Percentiles rank a stretch among this genome's conserved stretches.
Conservation (phyloP, 2,329 filamentous ascomycete species). For the Aureobasidium sp. region DNA sequence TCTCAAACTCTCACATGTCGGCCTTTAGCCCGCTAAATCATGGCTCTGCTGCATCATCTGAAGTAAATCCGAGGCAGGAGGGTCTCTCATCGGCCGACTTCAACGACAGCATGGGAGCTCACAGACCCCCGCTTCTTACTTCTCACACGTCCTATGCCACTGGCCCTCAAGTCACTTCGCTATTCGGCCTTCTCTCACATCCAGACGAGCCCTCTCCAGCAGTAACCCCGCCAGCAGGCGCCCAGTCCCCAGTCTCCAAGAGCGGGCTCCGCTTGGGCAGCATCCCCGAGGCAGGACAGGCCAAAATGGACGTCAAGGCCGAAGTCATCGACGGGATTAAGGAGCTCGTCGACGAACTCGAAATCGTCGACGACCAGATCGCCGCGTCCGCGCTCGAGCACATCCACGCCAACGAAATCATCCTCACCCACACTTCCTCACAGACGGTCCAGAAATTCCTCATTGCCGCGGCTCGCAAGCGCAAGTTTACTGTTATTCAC, state of each 20-base stretch:
- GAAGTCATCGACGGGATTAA: constrained; percentile 92
- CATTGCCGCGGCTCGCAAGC: constrained; percentile 75
- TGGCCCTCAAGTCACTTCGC: constrained; percentile 56
- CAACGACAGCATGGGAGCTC: background rate
- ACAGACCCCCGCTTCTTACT: constrained; percentile 54
- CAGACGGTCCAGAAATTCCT: constrained; percentile 85
- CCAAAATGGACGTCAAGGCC: constrained; percentile 63
- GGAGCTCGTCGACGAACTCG: constrained; percentile 92
- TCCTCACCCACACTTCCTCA: constrained; percentile 82
- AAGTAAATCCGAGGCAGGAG: background rate
- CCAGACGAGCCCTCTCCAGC: constrained; percentile 40
- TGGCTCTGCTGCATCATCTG: constrained; percentile 28
- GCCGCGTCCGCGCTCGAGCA: constrained; percentile 81
- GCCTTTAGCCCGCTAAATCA: constrained; percentile 43
- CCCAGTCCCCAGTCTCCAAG: constrained; percentile 25
- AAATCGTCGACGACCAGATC: constrained; percentile 88
- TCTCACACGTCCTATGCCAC: constrained; percentile 59
- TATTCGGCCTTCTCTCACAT: constrained; percentile 82
- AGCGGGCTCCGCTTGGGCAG: background rate
- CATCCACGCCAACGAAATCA: constrained; percentile 87
- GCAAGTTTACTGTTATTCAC: constrained; percentile 86
- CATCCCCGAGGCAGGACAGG: constrained; percentile 27
- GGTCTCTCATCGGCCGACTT: background rate
- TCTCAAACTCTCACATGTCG: constrained; percentile 37
- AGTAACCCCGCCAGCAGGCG: constrained; percentile 45